Conservation (phyloP, 345 rosid genomes). For the Aethionema arabicum region DNA sequence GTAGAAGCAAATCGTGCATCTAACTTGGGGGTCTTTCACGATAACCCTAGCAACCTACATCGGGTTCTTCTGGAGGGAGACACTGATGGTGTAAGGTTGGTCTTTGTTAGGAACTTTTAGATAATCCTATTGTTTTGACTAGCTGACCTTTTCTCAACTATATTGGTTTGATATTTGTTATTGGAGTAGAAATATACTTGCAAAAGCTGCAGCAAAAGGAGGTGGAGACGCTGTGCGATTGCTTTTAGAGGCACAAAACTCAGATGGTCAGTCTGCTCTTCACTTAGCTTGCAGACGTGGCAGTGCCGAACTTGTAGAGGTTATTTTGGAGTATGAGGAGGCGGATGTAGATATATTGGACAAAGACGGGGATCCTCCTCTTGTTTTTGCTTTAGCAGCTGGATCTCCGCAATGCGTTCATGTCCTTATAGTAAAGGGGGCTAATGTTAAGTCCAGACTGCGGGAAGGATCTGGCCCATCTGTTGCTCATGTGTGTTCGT, state of each 20-base stretch:
- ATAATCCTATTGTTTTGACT: conserved; percentile 23
- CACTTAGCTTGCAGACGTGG: conserved; percentile 99
- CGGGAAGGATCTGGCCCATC: conserved; percentile 93
- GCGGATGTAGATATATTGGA: conserved; percentile 87
- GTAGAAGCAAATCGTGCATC: conserved; percentile 51
- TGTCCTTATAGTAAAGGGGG: conserved; percentile 78
- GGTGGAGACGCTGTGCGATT: conserved; percentile 49
- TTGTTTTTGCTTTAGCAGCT: conserved; percentile 97
- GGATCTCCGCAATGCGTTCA: conserved; percentile 96
- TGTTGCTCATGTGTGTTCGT: conserved; percentile 96
- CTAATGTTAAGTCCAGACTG: conserved; percentile 79
- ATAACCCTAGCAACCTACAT: conserved; percentile 64
- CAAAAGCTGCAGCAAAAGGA: conserved; percentile 65
- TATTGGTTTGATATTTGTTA: conserved; percentile 18
- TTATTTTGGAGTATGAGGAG: conserved; percentile 62
- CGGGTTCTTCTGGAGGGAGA: conserved; percentile 78
- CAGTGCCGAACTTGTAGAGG: conserved; percentile 76
- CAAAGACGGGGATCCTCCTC: conserved; percentile 97
- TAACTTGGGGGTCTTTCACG: conserved; percentile 51
- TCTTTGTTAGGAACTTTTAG: conserved; percentile 11
- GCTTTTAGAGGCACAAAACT: conserved; percentile 77
- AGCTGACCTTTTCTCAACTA: conserved; percentile 26
- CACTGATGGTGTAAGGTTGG: conserved; percentile 78
- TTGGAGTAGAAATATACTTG: conserved; percentile 64
- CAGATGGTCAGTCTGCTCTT: conserved; percentile 92